phyloP scores from a whole-genome alignment of 768 basidiomycete genomes.

The Pilatotrama ljubarskyi region DNA sequence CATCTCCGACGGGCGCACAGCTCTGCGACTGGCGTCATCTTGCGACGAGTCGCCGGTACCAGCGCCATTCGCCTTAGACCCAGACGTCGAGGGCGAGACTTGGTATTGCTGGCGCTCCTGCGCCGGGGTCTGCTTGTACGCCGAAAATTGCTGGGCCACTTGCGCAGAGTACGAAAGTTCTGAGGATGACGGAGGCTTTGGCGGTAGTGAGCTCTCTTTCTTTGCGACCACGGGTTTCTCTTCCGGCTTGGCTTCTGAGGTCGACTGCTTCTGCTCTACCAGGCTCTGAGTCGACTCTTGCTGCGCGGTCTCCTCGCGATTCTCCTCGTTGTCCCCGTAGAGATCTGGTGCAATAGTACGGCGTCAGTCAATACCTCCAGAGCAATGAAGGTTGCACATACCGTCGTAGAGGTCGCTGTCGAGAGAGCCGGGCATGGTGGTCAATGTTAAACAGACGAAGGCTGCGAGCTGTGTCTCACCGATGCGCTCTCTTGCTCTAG shows the following conservation, averaged over 20 bases:
- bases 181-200: conserved; percentile 18
- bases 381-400: too few species aligned
- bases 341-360: conserved; percentile 40
- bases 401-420: conserved; percentile 91
- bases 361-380: neutral
- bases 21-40: conserved; percentile 50
- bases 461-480: conserved; percentile 5
- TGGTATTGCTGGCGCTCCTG: conserved; percentile 25
- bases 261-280: conserved; percentile 18
- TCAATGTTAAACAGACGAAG: neutral
- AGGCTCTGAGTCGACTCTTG: conserved; percentile 42
- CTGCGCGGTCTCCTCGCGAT: conserved; percentile 14
- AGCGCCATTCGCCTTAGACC: conserved; percentile 31
- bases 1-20: conserved; percentile 81
- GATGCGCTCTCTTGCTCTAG: neutral
- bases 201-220: conserved; percentile 23
- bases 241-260: conserved; percentile 12
- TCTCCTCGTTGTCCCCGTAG: conserved; percentile 58
- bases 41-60: conserved; percentile 32
- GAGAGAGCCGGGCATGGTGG: conserved; percentile 38
- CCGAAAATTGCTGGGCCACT: conserved; percentile 27
- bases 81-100: conserved; percentile 3
- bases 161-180: conserved; percentile 27
- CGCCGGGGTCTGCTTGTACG: conserved; percentile 28
- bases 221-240: conserved; percentile 1